Evolutionary conservation across 345 rosid genomes (phyloP).

Genomic region (Eucalyptus decipiens): DNA sequence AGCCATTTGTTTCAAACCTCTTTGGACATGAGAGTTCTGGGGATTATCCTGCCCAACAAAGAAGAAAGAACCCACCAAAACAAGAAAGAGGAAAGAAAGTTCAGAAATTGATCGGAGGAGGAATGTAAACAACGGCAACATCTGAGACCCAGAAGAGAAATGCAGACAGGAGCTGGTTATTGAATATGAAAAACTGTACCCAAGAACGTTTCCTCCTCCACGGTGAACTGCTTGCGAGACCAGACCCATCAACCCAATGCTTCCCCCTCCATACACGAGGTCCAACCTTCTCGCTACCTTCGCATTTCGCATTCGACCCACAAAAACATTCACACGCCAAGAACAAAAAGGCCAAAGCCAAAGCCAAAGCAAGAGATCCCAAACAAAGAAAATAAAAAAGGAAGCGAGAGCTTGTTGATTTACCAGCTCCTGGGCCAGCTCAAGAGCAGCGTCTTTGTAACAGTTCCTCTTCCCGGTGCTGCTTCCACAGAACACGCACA

Average conservation of each 20-base stretch:
- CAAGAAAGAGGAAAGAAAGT: neutral
- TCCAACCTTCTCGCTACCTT: conserved; percentile 65
- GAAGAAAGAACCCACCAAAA: neutral
- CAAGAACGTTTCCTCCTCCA: conserved; percentile 85
- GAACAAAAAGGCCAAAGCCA: neutral
- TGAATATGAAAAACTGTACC: conserved; percentile 20
- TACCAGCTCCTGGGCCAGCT: conserved; percentile 82
- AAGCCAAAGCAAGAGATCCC: neutral
- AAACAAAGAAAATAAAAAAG: neutral
- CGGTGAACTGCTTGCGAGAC: conserved; percentile 73
- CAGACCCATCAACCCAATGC: conserved; percentile 91
- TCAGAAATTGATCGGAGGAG: neutral
- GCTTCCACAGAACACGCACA: conserved; percentile 27
- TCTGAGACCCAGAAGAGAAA: neutral
- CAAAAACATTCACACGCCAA: neutral
- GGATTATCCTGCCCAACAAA: conserved; percentile 25
- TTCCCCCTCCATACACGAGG: conserved; percentile 97
- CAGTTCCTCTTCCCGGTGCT: conserved; percentile 76
- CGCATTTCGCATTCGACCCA: neutral
- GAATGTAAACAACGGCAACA: neutral
- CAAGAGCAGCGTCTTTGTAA: conserved; percentile 72
- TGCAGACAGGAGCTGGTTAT: neutral
- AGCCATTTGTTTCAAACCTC: conserved; percentile 17
- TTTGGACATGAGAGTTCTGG: conserved; percentile 35
- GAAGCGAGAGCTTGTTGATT: neutral